Conservation (phyloP, 202 grass and related monocot species). For the Panicum hallii region DNA sequence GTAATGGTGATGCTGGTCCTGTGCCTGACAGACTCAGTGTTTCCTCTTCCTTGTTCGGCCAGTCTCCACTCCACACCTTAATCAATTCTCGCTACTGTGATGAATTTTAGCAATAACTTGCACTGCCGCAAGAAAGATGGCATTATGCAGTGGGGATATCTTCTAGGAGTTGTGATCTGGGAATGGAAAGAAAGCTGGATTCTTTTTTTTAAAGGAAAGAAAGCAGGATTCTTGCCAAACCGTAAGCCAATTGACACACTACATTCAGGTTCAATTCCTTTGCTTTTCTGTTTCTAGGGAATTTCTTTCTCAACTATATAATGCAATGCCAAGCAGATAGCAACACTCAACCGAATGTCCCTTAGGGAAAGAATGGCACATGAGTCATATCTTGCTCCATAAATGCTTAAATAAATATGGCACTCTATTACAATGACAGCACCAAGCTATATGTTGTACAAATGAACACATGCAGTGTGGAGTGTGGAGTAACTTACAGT, state of each 20-base stretch:
- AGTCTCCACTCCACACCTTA: neutral
- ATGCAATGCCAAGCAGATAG: conserved; percentile 22
- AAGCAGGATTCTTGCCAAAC: neutral
- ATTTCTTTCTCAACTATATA: neutral
- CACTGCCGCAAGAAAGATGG: neutral
- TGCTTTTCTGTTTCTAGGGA: neutral
- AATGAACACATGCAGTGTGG: conserved; percentile 37
- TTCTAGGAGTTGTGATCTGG: neutral
- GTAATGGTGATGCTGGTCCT: neutral
- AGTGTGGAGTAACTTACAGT: conserved; percentile 44
- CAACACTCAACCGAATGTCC: conserved; percentile 28
- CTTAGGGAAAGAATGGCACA: neutral
- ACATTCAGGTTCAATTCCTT: neutral
- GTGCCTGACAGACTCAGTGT: neutral
- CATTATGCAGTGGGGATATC: neutral
- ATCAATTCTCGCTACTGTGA: neutral
- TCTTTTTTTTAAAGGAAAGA: neutral
- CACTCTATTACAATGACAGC: conserved; percentile 32
- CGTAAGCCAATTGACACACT: neutral
- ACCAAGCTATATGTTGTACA: conserved; percentile 32
- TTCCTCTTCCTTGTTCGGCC: neutral
- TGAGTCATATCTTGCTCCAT: conserved; percentile 22
- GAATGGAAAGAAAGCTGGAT: neutral
- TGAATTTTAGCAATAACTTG: neutral
- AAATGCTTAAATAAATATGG: conserved; percentile 45